Base-by-base conservation (phyloP, 139 green algal species). In the Auxenochlorella pyrenoidosa region DNA sequence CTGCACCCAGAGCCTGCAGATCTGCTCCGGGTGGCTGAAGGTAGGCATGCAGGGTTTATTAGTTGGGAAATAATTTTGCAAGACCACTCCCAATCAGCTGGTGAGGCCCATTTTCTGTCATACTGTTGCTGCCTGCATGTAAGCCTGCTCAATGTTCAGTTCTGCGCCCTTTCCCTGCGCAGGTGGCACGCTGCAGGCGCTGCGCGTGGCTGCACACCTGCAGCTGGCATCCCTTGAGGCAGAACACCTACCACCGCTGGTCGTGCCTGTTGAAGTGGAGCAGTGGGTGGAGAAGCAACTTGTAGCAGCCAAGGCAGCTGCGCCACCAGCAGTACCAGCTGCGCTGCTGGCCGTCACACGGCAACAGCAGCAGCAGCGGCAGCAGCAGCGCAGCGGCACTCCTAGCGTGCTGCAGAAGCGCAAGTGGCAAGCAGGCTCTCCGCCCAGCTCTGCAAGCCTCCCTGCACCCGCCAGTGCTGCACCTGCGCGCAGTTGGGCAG, bases 301-400 rank as follows among this genome's bases (percentile, higher is more conserved):
- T 3, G 60, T 30, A 43, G 65, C 81, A 43, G 63, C 41, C 1
- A 12, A 30, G 41, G 65, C 81, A 19, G 63, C 77, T 26, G 18
- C 77, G 6, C n/a, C 36, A n/a, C 77, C 51, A 0, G 18, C 34
- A 12, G 51, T 83, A 19, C 77, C 77, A 34, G 21, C 32, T 21
- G 77, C 41, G 15, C 1, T n/a, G n/a, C 12, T 18, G 5, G 34
- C 51, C 6, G 51, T 51, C 10, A 51, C n/a, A 0, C 54, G 24
- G 19, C 51, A 70, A 36, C 77, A 81, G 77, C 77, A 83, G 51
- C 75, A 82, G 44, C 75, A 63, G 75, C 76, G 41, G 32, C 76
- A 51, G 21, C 77, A 38, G 30, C 32, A 19, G 32, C 32, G 51
- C 19, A 81, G 75, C 54, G 18, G 15, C 54, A 13, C 15, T 30